Conservation (phyloP, 2,329 filamentous ascomycete genomes). For the Aspergillus chevalieri region DNA sequence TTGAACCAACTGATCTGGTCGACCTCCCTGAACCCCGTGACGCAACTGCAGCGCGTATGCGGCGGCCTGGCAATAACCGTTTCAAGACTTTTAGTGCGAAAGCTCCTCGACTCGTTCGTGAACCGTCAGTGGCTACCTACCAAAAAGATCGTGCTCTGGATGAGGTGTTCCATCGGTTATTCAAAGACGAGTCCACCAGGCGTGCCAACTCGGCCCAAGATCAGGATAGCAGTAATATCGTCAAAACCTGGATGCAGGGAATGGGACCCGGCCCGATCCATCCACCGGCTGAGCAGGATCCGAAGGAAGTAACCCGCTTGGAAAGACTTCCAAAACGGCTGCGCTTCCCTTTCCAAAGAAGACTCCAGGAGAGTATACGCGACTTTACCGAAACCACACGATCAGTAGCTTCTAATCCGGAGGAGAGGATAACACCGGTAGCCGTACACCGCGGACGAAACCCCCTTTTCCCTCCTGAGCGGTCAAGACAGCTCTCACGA, state of each 20-base stretch:
- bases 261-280: constrained; percentile 51
- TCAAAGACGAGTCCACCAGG: constrained; percentile 55
- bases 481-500: constrained; percentile 42
- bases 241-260: constrained; percentile 82
- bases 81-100: constrained; percentile 67
- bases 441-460: constrained; percentile 29
- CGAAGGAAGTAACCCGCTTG: constrained; percentile 52
- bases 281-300: constrained; percentile 57
- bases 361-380: constrained; percentile 25
- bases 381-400: constrained; percentile 47
- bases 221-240: constrained; percentile 70
- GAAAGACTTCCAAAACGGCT: constrained; percentile 49
- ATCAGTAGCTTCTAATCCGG: constrained; percentile 54
- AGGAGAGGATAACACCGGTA: constrained; percentile 39
- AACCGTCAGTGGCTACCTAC: constrained; percentile 81
- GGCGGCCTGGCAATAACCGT: constrained; percentile 51
- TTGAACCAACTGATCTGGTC: constrained; percentile 80
- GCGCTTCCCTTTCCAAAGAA: constrained; percentile 42
- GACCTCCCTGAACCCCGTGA: constrained; percentile 57
- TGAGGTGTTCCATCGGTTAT: constrained; percentile 76
- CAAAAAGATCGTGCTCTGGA: constrained; percentile 86
- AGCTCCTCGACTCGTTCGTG: constrained; percentile 57
- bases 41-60: constrained; percentile 46
- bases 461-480: constrained; percentile 21
- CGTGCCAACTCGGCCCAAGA: constrained; percentile 54